phyloP scores from a whole-genome alignment of 306 rosid genomes.

The Prunus kanzakura region DNA sequence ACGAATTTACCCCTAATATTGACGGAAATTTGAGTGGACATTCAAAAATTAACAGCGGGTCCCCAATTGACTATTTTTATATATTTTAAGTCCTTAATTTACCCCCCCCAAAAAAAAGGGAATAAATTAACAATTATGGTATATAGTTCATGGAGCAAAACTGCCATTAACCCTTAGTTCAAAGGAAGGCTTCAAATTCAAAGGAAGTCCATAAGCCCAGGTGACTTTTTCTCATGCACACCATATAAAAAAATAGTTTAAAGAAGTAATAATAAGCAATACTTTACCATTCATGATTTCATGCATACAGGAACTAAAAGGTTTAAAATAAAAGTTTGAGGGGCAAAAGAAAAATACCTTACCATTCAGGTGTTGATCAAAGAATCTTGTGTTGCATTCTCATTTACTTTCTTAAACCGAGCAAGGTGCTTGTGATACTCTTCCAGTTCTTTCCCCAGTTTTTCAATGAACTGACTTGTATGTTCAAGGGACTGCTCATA shows the following conservation, averaged over 20 bases:
- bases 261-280: neutral
- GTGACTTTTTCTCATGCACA: neutral
- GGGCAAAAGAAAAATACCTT: neutral
- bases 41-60: too few relatives aligned
- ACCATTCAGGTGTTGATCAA: slow-evolving; percentile 8
- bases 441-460: slow-evolving; percentile 77
- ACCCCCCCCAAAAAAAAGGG: too few relatives aligned
- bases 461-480: slow-evolving; percentile 84
- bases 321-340: neutral
- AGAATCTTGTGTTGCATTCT: slow-evolving; percentile 27
- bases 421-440: slow-evolving; percentile 60
- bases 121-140: too few relatives aligned
- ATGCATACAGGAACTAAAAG: neutral
- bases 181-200: too few relatives aligned
- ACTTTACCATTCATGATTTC: neutral
- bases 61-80: too few relatives aligned
- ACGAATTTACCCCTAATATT: too few relatives aligned
- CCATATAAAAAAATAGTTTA: neutral
- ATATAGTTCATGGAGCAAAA: too few relatives aligned
- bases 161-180: too few relatives aligned
- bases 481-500: slow-evolving; percentile 80
- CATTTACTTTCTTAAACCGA: slow-evolving; percentile 46
- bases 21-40: too few relatives aligned
- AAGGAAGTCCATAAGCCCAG: too few relatives aligned
- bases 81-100: too few relatives aligned